Conservation (phyloP, 208 protist genomes). For the Histomonas meleagridis region DNA sequence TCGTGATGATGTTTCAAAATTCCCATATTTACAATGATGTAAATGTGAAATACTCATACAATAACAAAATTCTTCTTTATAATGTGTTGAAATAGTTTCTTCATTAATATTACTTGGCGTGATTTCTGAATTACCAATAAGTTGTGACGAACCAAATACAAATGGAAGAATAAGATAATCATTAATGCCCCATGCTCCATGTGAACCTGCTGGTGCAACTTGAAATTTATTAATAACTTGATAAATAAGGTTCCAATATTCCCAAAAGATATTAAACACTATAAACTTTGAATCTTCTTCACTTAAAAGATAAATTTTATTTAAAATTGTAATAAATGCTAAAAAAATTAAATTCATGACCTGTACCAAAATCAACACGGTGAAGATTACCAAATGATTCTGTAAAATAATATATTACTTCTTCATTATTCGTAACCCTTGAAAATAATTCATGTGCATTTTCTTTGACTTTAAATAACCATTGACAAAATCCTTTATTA, state of each 20-base stretch:
- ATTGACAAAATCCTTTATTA: no score
- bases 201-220: conserved; percentile 80
- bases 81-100: not conserved
- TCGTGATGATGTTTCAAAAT: not conserved
- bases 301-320: no score
- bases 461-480: no score
- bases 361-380: conserved; percentile 93
- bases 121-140: conserved; percentile 55
- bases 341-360: conserved; percentile 90
- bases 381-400: conserved; percentile 78
- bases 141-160: conserved; percentile 79
- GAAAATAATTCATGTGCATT: not conserved
- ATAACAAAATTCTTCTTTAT: not conserved
- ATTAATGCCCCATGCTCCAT: conserved; percentile 93
- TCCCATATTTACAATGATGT: not conserved
- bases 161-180: conserved; percentile 94
- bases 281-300: no score
- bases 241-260: conserved; percentile 39
- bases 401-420: conserved; percentile 62
- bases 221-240: conserved; percentile 51
- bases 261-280: conserved; percentile 9
- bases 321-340: no score
- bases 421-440: not conserved
- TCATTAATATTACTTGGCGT: not conserved
- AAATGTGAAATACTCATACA: not conserved